A percentile compares a stretch with the other conserved stretches of the same genome.
These are phyloP conservation scores for Lathyrus aphaca DNA, from an alignment of 306 rosid species.

Conservation along the genomic window DNA sequence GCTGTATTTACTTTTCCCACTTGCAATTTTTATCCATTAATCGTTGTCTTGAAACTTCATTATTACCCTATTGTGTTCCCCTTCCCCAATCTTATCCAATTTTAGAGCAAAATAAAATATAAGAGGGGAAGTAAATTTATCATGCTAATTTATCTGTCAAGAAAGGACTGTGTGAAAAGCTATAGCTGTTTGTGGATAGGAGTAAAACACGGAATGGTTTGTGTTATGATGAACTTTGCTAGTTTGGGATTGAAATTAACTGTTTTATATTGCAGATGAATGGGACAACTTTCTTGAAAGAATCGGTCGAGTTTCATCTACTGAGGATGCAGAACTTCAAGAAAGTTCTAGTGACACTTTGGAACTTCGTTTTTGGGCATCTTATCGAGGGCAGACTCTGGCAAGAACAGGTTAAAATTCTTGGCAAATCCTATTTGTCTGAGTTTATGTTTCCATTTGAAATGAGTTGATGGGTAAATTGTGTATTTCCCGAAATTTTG, in stretches of 20 bases:
- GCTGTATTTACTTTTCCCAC: neutral
- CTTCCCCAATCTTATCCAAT: conserved; percentile 1
- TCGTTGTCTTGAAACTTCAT: conserved; percentile 6
- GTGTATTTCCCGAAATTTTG: conserved; percentile 11
- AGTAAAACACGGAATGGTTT: conserved; percentile 9
- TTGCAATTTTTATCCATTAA: neutral
- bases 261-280: conserved; percentile 63
- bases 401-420: conserved; percentile 84
- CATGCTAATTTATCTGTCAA: conserved; percentile 25
- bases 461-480: conserved; percentile 15
- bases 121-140: conserved; percentile 15
- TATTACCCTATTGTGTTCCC: conserved; percentile 9
- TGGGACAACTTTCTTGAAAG: conserved; percentile 95
- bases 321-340: conserved; percentile 79
- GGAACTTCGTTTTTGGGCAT: conserved; percentile 98
- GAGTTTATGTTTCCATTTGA: neutral
- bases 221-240: neutral
- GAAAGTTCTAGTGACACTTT: conserved; percentile 70
- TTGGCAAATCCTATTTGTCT: conserved; percentile 4
- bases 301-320: conserved; percentile 72
- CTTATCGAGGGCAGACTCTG: conserved; percentile 96
- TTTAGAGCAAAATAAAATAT: neutral
- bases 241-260: conserved; percentile 4
- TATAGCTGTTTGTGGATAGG: conserved; percentile 1
- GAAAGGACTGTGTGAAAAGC: neutral